phyloP scores from a whole-genome alignment of 2,329 filamentous ascomycete species.

The Myriosclerotinia scirpicola region DNA sequence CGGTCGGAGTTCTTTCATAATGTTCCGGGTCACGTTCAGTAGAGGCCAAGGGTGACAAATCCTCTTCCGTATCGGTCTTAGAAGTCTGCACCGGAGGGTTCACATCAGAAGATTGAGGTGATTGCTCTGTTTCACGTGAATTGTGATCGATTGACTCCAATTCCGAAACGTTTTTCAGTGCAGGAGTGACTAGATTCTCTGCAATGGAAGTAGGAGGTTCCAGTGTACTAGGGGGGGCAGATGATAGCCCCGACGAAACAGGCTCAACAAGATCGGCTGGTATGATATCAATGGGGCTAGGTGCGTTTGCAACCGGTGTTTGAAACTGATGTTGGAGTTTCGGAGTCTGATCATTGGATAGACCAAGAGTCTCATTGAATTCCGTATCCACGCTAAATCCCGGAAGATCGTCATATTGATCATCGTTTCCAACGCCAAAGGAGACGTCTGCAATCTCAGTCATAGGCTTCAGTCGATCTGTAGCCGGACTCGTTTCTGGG shows the following conservation, averaged over 20 bases:
- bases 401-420: constrained; percentile 31
- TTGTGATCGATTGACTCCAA: not conserved
- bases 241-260: constrained; percentile 17
- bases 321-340: constrained; percentile 6
- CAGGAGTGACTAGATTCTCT: not conserved
- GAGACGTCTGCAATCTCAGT: constrained; percentile 36
- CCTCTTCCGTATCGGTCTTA: not conserved
- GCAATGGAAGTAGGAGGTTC: constrained; percentile 13
- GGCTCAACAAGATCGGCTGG: not conserved
- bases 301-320: not conserved
- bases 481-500: constrained; percentile 40
- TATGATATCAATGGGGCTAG: not conserved
- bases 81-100: not conserved
- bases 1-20: not conserved
- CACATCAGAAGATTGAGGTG: not conserved
- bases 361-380: constrained; percentile 30
- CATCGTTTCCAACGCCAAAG: constrained; percentile 27
- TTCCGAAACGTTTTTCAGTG: not conserved
- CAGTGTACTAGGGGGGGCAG: constrained; percentile 11
- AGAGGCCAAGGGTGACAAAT: not conserved
- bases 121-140: not conserved
- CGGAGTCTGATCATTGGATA: not conserved
- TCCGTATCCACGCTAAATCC: constrained; percentile 38
- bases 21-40: not conserved
- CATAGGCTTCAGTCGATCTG: constrained; percentile 31